These are phyloP conservation scores for Hypoxylon sp. DNA, from an alignment of 2,329 filamentous ascomycete species.

Conservation along the genomic window DNA sequence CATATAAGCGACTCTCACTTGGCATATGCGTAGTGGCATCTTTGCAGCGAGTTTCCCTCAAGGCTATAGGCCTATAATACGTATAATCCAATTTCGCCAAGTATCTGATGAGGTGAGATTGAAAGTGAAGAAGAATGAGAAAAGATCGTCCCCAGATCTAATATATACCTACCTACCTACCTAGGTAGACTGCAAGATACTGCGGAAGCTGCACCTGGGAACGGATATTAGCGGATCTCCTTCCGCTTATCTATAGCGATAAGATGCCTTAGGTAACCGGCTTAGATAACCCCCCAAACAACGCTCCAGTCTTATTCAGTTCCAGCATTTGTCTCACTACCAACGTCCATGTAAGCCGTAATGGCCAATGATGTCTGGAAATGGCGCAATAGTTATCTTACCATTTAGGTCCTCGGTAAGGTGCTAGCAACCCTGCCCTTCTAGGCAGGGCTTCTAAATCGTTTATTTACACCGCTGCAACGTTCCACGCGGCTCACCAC, in stretches of 20 bases:
- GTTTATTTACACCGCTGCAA: constrained; percentile 9
- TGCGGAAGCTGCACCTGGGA: constrained; percentile 1
- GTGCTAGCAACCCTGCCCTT: constrained; percentile 10
- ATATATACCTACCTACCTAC: no score
- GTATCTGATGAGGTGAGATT: neutral
- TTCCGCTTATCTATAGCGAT: constrained; percentile 18
- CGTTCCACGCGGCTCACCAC: constrained; percentile 1
- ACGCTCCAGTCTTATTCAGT: neutral
- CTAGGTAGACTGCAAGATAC: no score
- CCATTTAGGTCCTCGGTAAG: constrained; percentile 25
- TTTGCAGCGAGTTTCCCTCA: neutral
- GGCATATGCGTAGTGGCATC: neutral
- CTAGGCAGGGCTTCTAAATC: neutral
- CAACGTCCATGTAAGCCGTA: neutral
- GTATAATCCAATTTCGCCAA: neutral
- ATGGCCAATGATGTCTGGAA: constrained; percentile 29
- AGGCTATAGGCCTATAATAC: neutral
- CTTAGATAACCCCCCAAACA: neutral
- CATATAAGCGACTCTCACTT: neutral
- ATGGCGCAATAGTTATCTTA: constrained; percentile 31
- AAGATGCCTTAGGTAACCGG: neutral
- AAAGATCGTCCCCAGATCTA: neutral
- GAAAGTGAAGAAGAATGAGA: no score
- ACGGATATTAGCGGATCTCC: neutral
- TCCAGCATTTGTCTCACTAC: constrained; percentile 5